Percentiles rank a stretch among this genome's conserved stretches.
Evolutionary conservation across 208 protist genomes (phyloP).

Genomic region (Trichomonas vaginalis): DNA sequence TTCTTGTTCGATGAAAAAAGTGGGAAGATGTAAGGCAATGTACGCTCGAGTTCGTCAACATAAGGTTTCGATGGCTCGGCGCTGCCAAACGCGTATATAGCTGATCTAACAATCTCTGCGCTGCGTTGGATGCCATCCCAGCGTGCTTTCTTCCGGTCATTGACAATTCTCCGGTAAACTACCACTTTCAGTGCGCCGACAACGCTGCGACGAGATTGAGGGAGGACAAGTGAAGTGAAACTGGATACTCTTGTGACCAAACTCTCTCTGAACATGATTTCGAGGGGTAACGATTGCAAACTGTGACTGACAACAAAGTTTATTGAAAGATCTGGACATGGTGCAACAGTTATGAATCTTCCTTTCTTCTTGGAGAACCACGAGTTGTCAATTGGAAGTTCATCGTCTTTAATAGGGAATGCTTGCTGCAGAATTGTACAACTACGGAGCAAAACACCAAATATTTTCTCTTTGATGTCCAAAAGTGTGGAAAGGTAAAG

Average conservation of each 20-base stretch:
- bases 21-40: neutral
- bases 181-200: neutral
- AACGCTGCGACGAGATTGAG: neutral
- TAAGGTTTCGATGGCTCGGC: neutral
- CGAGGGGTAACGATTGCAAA: neutral
- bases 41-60: neutral
- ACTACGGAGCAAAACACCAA: neutral
- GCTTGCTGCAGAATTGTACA: neutral
- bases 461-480: neutral
- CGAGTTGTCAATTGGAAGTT: neutral
- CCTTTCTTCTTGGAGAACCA: neutral
- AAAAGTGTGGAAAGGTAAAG: neutral
- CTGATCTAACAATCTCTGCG: neutral
- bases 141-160: neutral
- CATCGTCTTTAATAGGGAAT: neutral
- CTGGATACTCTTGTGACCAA: neutral
- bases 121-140: neutral
- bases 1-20: neutral
- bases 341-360: neutral
- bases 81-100: neutral
- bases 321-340: neutral
- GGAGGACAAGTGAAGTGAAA: neutral
- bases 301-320: neutral
- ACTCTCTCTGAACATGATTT: neutral
- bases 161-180: neutral